A percentile compares a stretch with the other conserved stretches of the same genome.
These are phyloP conservation scores for Penicillium herquei DNA, from an alignment of 495 filamentous ascomycete genomes.

Conservation along the genomic window DNA sequence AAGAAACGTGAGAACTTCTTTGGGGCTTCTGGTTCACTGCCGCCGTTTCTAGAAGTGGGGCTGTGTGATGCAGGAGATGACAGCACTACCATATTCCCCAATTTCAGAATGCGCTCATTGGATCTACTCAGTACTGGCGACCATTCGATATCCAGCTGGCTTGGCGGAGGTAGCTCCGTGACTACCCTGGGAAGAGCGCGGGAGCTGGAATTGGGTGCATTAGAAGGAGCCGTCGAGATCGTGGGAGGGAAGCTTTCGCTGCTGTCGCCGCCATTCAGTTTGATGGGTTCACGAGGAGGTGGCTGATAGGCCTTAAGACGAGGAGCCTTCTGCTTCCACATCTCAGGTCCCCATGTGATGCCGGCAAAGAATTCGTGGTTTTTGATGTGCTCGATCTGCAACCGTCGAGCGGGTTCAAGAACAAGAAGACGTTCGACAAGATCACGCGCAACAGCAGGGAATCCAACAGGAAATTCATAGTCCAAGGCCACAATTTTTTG, in stretches of 20 bases:
- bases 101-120: slow-evolving; percentile 92
- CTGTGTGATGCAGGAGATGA: slow-evolving; percentile 68
- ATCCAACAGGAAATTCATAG: slow-evolving; percentile 89
- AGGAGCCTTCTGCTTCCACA: slow-evolving; percentile 93
- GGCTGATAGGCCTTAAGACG: slow-evolving; percentile 84
- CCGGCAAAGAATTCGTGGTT: slow-evolving; percentile 98
- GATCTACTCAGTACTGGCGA: slow-evolving; percentile 87
- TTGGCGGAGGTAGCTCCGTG: slow-evolving; percentile 92
- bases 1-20: slow-evolving; percentile 93
- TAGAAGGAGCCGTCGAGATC: slow-evolving; percentile 48
- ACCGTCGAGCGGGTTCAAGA: slow-evolving; percentile 77
- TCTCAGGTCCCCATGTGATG: slow-evolving; percentile 73
- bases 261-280: slow-evolving; percentile 60
- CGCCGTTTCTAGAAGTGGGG: slow-evolving; percentile 64
- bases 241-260: slow-evolving; percentile 47
- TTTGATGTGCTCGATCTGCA: slow-evolving; percentile 96
- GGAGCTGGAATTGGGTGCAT: slow-evolving; percentile 35
- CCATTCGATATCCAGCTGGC: slow-evolving; percentile 98
- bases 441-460: slow-evolving; percentile 84
- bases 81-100: slow-evolving; percentile 84
- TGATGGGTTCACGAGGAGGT: slow-evolving; percentile 76
- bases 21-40: slow-evolving; percentile 58
- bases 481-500: slow-evolving; percentile 96
- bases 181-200: slow-evolving; percentile 77
- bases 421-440: slow-evolving; percentile 91